These are phyloP conservation scores for Erodium texanum DNA, from an alignment of 441 rosid genomes.

Conservation along the genomic window DNA sequence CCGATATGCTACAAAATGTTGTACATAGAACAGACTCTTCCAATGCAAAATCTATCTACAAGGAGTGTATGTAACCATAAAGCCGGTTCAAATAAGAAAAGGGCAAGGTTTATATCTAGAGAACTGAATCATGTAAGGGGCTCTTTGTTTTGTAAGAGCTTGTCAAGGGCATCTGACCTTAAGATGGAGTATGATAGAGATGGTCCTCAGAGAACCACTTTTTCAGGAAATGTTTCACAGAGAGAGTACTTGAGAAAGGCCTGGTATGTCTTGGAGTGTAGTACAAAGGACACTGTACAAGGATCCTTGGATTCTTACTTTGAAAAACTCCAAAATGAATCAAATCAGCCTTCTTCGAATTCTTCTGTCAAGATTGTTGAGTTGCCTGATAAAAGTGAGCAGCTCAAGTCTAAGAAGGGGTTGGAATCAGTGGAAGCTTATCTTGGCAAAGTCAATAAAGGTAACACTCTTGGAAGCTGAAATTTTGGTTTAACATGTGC, in stretches of 20 bases:
- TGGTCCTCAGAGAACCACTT: constrained; percentile 13
- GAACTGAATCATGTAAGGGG: constrained; percentile 15
- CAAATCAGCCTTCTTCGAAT: constrained; percentile 13
- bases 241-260: constrained; percentile 20
- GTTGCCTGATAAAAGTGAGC: constrained; percentile 11
- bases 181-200: constrained; percentile 16
- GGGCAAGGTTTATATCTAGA: constrained; percentile 3
- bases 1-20: constrained; percentile 39
- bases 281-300: constrained; percentile 30
- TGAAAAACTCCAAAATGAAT: constrained; percentile 31
- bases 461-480: constrained; percentile 20
- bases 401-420: constrained; percentile 25
- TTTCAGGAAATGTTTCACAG: constrained; percentile 13
- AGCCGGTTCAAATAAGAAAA: constrained; percentile 11
- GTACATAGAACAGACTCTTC: constrained; percentile 25
- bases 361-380: constrained; percentile 22
- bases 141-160: constrained; percentile 19
- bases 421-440: constrained; percentile 39
- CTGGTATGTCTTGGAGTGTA: constrained; percentile 25
- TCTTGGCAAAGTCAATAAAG: constrained; percentile 43
- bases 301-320: constrained; percentile 61
- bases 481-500: background rate
- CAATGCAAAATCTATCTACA: constrained; percentile 16
- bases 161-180: constrained; percentile 10
- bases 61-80: constrained; percentile 16